Evolutionary conservation across 768 basidiomycete species (phyloP).

Genomic region (Boletus reticulatus): DNA sequence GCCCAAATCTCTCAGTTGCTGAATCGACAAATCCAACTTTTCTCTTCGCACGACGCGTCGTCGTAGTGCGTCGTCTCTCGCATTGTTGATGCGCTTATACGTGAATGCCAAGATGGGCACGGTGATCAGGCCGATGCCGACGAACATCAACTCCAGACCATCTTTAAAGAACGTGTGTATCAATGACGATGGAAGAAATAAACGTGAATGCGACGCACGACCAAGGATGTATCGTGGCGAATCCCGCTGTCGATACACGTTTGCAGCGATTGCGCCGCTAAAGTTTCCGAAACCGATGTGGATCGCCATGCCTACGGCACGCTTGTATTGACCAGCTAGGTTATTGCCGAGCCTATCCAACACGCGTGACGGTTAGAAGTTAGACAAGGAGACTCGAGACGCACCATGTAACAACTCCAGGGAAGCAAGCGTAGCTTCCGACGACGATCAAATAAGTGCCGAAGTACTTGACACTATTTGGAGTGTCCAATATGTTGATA

Average conservation of each 20-base stretch:
- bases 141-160: constrained; percentile 63
- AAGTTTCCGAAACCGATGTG: constrained; percentile 56
- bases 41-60: constrained; percentile 19
- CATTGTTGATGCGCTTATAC: constrained; percentile 56
- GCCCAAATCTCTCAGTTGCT: constrained; percentile 40
- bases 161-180: constrained; percentile 34
- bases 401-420: constrained; percentile 62
- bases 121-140: constrained; percentile 58
- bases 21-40: constrained; percentile 9
- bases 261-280: constrained; percentile 60
- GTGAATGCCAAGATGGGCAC: constrained; percentile 46
- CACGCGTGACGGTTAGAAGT: not conserved
- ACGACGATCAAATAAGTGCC: constrained; percentile 68
- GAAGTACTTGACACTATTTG: constrained; percentile 62
- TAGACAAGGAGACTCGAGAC: constrained; percentile 14
- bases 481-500: constrained; percentile 58
- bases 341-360: constrained; percentile 49
- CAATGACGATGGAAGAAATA: not conserved
- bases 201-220: constrained; percentile 40
- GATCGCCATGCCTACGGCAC: constrained; percentile 63
- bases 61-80: constrained; percentile 38
- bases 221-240: constrained; percentile 60
- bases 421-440: constrained; percentile 56
- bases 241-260: constrained; percentile 59
- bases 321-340: constrained; percentile 67